Evolutionary conservation across 306 rosid species (phyloP).

Genomic region (Vigna hirtella): DNA sequence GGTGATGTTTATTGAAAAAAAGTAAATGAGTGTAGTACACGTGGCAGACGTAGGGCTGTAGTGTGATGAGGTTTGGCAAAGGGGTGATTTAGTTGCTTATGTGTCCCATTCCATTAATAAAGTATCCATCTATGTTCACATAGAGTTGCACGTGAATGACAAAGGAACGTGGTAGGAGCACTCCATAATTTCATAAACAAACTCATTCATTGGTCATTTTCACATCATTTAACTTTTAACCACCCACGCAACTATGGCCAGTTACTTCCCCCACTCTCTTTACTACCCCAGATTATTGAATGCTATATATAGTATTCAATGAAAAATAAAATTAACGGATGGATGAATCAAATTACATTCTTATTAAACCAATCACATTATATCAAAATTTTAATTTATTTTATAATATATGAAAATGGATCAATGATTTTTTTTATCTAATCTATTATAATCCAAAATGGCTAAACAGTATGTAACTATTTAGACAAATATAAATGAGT

Average conservation of each 20-base stretch:
- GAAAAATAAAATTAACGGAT: too few species aligned
- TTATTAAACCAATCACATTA: too few species aligned
- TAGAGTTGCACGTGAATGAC: constrained; percentile 8
- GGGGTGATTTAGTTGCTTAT: constrained; percentile 23
- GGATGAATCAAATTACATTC: too few species aligned
- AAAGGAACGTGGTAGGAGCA: not conserved
- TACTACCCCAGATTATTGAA: too few species aligned
- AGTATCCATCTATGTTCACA: not conserved
- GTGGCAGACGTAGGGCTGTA: not conserved
- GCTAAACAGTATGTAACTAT: too few species aligned
- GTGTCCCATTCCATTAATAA: constrained; percentile 10
- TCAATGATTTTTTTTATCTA: too few species aligned
- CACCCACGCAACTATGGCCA: constrained; percentile 6
- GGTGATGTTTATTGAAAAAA: not conserved
- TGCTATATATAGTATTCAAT: too few species aligned
- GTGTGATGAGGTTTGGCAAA: constrained; percentile 25
- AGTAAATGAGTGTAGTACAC: not conserved
- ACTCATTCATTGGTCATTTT: not conserved
- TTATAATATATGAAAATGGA: too few species aligned
- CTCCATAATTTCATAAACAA: constrained; percentile 5
- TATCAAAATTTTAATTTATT: too few species aligned
- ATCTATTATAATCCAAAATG: too few species aligned
- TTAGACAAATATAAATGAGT: too few species aligned
- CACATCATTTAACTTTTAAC: not conserved
- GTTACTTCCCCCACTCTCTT: not conserved